Evolutionary conservation across 768 basidiomycete species (phyloP).

Genomic region (Lactarius deliciosus): DNA sequence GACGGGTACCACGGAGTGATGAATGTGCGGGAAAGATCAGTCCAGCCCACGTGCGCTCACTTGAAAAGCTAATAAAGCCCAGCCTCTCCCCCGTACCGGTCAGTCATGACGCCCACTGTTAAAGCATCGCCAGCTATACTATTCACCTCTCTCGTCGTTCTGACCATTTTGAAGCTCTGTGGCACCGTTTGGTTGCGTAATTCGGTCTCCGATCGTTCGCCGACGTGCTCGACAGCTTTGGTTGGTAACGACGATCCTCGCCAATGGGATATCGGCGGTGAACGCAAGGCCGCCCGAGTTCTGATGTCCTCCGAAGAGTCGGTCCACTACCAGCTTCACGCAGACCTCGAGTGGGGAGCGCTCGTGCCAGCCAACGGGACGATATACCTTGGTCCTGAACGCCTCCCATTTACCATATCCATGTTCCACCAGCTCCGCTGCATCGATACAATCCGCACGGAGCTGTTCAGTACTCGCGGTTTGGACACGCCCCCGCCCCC

Average conservation of each 20-base stretch:
- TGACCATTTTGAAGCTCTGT: not conserved
- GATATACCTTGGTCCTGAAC: not conserved
- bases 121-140: not conserved
- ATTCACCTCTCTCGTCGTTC: not conserved
- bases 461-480: conserved; percentile 30
- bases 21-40: not conserved
- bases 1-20: not conserved
- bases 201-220: not conserved
- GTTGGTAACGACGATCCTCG: not conserved
- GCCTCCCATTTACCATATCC: conserved; percentile 33
- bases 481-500: conserved; percentile 33
- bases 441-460: conserved; percentile 30
- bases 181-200: conserved; percentile 2
- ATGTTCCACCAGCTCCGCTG: conserved; percentile 55
- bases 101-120: not conserved
- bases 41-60: not conserved
- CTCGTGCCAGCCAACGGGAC: conserved; percentile 6
- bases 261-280: not conserved
- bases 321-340: conserved; percentile 1
- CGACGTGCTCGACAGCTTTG: not conserved
- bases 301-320: conserved; percentile 12
- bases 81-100: not conserved
- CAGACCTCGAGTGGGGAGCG: conserved; percentile 3
- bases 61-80: not conserved
- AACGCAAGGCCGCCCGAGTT: not conserved